phyloP scores from a whole-genome alignment of 768 basidiomycete species.

The Xanthoconium stramineum region DNA sequence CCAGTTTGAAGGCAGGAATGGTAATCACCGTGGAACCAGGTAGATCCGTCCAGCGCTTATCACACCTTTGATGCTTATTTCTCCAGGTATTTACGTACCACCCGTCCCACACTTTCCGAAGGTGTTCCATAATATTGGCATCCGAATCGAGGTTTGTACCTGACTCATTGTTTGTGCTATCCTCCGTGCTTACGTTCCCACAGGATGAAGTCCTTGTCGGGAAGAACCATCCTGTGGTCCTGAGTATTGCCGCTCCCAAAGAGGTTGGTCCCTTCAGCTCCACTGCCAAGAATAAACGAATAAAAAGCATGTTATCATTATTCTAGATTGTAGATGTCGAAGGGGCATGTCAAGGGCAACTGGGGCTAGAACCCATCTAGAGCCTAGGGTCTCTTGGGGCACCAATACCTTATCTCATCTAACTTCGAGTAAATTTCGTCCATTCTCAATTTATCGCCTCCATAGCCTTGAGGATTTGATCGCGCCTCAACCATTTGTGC shows the following conservation, averaged over 20 bases:
- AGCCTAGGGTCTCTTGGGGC: constrained; percentile 29
- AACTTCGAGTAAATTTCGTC: background rate
- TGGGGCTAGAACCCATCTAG: constrained; percentile 58
- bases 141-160: constrained; percentile 76
- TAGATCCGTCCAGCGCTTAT: constrained; percentile 23
- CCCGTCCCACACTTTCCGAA: constrained; percentile 74
- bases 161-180: background rate
- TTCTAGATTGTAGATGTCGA: constrained; percentile 69
- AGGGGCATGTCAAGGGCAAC: constrained; percentile 69
- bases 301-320: background rate
- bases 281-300: background rate
- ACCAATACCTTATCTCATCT: background rate
- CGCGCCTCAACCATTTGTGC: constrained; percentile 74
- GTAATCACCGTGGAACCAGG: constrained; percentile 92
- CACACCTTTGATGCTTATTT: constrained; percentile 2
- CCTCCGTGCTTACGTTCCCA: constrained; percentile 5
- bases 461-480: constrained; percentile 55
- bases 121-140: constrained; percentile 86
- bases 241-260: constrained; percentile 76
- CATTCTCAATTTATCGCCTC: constrained; percentile 18
- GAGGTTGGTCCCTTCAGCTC: constrained; percentile 49
- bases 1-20: constrained; percentile 77
- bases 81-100: constrained; percentile 82
- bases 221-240: constrained; percentile 54
- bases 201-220: constrained; percentile 76